Evolutionary conservation across 2,329 filamentous ascomycete species (phyloP).

Genomic region (Aspergillus felis): DNA sequence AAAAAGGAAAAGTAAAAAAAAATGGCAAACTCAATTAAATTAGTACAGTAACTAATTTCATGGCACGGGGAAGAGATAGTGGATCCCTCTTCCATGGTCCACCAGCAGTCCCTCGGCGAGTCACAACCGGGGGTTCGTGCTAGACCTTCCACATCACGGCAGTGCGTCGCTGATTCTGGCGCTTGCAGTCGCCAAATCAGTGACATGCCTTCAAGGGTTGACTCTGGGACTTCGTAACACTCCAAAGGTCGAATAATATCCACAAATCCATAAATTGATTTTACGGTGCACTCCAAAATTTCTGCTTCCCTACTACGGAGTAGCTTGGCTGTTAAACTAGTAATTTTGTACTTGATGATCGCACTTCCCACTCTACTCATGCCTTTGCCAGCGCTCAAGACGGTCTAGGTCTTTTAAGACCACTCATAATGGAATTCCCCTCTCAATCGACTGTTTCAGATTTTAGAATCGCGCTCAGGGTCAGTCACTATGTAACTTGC

Average conservation of each 20-base stretch:
- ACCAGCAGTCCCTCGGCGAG: constrained; percentile 24
- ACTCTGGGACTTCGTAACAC: constrained; percentile 2
- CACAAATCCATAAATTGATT: neutral
- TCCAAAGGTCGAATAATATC: neutral
- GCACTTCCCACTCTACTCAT: neutral
- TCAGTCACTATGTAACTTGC: neutral
- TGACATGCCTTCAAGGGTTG: constrained; percentile 18
- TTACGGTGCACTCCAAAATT: no score
- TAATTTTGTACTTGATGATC: neutral
- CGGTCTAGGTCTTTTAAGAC: neutral
- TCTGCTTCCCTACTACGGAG: no score
- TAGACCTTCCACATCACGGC: constrained; percentile 14
- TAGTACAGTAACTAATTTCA: neutral
- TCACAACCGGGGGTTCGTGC: constrained; percentile 28
- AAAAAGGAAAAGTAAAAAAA: constrained; percentile 7
- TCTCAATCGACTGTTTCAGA: neutral
- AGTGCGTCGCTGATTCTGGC: constrained; percentile 17
- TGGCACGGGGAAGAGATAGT: constrained; percentile 23
- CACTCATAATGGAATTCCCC: neutral
- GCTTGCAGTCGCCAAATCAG: constrained; percentile 20
- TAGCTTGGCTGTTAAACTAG: no score
- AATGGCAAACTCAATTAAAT: constrained; percentile 1
- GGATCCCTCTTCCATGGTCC: constrained; percentile 20
- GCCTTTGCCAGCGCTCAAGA: neutral
- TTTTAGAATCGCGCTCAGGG: neutral